phyloP scores from a whole-genome alignment of 345 rosid species.

The Ceriops decandra region DNA sequence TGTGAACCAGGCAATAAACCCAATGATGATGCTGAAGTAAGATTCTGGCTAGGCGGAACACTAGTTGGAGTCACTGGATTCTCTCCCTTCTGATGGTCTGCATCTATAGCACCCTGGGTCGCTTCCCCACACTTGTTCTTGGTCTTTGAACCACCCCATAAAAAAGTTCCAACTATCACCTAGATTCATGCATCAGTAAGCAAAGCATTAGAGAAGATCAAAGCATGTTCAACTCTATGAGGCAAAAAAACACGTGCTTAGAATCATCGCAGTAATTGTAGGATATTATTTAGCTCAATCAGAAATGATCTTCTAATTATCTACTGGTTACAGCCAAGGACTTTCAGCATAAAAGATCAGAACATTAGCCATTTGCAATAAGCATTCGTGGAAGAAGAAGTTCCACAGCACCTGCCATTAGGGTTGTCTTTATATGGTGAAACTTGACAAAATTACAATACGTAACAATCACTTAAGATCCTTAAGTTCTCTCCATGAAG shows the following conservation, averaged over 20 bases:
- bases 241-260: not conserved
- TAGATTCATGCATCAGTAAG: slow-evolving; percentile 23
- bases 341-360: too few species aligned
- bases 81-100: slow-evolving; percentile 38
- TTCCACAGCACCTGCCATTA: too few species aligned
- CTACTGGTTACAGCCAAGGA: too few species aligned
- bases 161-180: slow-evolving; percentile 91
- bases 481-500: too few species aligned
- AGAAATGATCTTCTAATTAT: too few species aligned
- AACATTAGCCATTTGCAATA: too few species aligned
- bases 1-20: slow-evolving; percentile 77
- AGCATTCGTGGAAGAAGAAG: too few species aligned
- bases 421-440: too few species aligned
- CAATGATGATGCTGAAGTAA: slow-evolving; percentile 45
- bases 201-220: slow-evolving; percentile 3
- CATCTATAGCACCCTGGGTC: slow-evolving; percentile 41
- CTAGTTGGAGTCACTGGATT: slow-evolving; percentile 36
- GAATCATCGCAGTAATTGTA: too few species aligned
- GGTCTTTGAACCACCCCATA: slow-evolving; percentile 73
- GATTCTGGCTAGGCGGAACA: slow-evolving; percentile 52
- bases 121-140: slow-evolving; percentile 67
- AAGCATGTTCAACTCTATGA: not conserved
- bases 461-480: too few species aligned
- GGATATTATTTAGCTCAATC: too few species aligned
- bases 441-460: too few species aligned